Evolutionary conservation across 495 filamentous ascomycete genomes (phyloP).

Genomic region (Poronia punctata): DNA sequence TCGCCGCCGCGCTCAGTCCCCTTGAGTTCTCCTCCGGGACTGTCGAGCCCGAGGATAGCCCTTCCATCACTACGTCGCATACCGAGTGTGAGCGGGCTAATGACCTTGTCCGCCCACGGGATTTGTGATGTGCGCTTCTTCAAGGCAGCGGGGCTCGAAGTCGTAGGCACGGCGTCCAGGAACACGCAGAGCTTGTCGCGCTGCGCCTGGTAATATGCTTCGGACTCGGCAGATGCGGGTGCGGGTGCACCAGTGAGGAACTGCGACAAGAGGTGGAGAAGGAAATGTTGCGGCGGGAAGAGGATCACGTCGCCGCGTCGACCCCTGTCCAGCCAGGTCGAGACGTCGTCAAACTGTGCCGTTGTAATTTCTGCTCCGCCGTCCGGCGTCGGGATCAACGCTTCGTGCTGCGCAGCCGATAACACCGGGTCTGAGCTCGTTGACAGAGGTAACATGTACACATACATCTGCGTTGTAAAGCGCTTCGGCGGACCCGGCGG

Average conservation of each 20-base stretch:
- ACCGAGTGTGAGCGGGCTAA: conserved; percentile 58
- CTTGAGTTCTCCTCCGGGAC: conserved; percentile 64
- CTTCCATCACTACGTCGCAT: conserved; percentile 48
- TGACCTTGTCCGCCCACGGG: conserved; percentile 71
- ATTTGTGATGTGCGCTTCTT: conserved; percentile 35
- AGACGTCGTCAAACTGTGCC: conserved; percentile 64
- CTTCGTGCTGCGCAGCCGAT: conserved; percentile 25
- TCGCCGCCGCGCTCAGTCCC: conserved; percentile 59
- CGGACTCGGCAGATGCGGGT: conserved; percentile 22
- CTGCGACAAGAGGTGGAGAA: conserved; percentile 58
- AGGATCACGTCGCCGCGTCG: conserved; percentile 63
- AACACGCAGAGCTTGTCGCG: conserved; percentile 54
- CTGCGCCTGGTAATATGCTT: conserved; percentile 44
- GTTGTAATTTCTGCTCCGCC: conserved; percentile 81
- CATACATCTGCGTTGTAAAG: conserved; percentile 92
- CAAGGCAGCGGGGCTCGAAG: conserved; percentile 9
- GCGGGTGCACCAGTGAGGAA: conserved; percentile 48
- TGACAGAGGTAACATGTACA: conserved; percentile 79
- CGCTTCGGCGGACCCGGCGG: conserved; percentile 62
- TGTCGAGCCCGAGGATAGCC: conserved; percentile 59
- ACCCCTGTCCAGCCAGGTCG: conserved; percentile 60
- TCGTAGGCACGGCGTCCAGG: conserved; percentile 34
- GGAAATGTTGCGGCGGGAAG: conserved; percentile 84
- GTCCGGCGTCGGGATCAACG: conserved; percentile 58
- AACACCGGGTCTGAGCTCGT: conserved; percentile 28